phyloP scores from a whole-genome alignment of 805 yeast species.

The Lachancea meyersii region DNA sequence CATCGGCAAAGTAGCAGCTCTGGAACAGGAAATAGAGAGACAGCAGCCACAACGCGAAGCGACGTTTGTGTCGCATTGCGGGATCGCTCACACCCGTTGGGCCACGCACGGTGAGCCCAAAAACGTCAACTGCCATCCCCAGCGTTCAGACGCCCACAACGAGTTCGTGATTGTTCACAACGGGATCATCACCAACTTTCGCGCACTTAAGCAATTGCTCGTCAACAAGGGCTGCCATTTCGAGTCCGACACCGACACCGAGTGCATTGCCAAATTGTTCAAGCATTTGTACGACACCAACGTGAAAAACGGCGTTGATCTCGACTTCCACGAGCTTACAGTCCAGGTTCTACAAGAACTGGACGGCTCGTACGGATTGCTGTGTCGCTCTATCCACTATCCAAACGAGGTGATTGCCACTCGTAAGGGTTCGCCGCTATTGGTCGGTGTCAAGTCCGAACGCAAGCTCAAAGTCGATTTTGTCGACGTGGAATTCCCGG shows the following conservation, averaged over 20 bases:
- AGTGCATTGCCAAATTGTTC: conserved; percentile 92
- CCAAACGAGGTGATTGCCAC: conserved; percentile 97
- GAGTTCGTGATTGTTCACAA: conserved; percentile 94
- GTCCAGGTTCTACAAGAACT: conserved; percentile 87
- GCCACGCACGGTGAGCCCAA: conserved; percentile 98
- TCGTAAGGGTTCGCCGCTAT: conserved; percentile 95
- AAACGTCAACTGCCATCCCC: conserved; percentile 89
- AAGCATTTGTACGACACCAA: conserved; percentile 82
- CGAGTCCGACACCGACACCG: conserved; percentile 94
- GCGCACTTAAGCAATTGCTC: conserved; percentile 81
- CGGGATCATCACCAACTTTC: conserved; percentile 95
- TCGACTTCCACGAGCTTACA: conserved; percentile 87
- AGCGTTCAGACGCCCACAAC: conserved; percentile 72
- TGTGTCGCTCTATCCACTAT: conserved; percentile 84
- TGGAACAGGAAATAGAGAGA: conserved; percentile 56
- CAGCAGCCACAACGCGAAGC: conserved; percentile 51
- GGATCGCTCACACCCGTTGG: conserved; percentile 99
- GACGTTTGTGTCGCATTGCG: conserved; percentile 78
- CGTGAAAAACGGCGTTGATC: conserved; percentile 61
- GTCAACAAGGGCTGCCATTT: conserved; percentile 72
- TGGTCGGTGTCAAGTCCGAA: conserved; percentile 96
- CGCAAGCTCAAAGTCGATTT: conserved; percentile 93
- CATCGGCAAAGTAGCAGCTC: conserved; percentile 84
- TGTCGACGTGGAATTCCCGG: conserved; percentile 96
- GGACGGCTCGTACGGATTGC: conserved; percentile 95